Conservation (phyloP, 805 yeast genomes). For the Ogataea trehaloabstinens region DNA sequence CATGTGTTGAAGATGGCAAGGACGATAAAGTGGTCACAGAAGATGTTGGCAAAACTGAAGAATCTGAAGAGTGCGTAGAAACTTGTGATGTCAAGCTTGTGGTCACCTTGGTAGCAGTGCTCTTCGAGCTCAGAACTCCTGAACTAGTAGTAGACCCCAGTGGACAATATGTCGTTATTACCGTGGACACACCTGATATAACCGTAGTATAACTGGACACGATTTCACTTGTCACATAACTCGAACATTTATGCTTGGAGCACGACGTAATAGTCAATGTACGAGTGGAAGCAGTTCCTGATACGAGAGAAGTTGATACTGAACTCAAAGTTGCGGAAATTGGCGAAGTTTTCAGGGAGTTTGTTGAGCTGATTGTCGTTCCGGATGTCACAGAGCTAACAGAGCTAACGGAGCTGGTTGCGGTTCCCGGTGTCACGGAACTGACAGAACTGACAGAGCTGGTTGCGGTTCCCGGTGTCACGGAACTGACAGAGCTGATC, state of each 20-base stretch:
- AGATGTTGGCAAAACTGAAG: no score
- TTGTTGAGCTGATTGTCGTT: no score
- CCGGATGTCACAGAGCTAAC: slow-evolving; percentile 1
- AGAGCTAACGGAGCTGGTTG: slow-evolving; percentile 2
- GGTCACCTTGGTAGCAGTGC: slow-evolving; percentile 10
- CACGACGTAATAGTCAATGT: slow-evolving; percentile 20
- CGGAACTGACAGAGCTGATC: background rate
- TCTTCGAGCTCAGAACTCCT: slow-evolving; percentile 12
- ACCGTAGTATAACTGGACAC: slow-evolving; percentile 26
- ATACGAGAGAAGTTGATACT: background rate
- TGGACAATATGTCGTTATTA: slow-evolving; percentile 21
- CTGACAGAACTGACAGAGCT: background rate
- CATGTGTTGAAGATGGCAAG: background rate
- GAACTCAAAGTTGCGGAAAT: no score
- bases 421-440: background rate
- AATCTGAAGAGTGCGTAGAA: no score
- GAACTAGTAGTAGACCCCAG: slow-evolving; percentile 2
- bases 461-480: background rate
- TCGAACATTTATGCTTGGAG: slow-evolving; percentile 19
- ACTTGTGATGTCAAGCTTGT: no score
- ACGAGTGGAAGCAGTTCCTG: slow-evolving; percentile 4
- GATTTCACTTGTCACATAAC: slow-evolving; percentile 12
- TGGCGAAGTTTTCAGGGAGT: no score
- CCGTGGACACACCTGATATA: slow-evolving; percentile 19
- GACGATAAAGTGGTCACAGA: background rate